Evolutionary conservation across 1,139 yeast species (phyloP).

Genomic region (Candida frijolesensis): DNA sequence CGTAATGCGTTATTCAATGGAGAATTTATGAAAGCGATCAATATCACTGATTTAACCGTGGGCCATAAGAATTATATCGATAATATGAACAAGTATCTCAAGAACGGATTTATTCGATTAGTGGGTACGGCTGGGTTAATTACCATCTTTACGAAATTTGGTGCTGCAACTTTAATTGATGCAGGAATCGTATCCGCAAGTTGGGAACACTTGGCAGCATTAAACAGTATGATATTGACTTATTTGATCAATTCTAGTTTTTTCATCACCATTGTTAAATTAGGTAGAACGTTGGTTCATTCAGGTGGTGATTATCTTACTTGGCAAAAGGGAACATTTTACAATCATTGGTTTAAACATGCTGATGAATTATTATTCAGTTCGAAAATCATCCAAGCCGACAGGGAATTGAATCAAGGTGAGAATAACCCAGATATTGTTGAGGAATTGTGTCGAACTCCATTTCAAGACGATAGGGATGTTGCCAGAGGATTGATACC

Average conservation of each 20-base stretch:
- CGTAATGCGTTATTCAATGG: conserved; percentile 60
- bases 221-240: conserved; percentile 64
- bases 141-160: conserved; percentile 41
- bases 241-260: conserved; percentile 65
- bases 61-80: conserved; percentile 55
- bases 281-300: conserved; percentile 48
- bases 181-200: conserved; percentile 32
- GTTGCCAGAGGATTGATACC: conserved; percentile 28
- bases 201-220: conserved; percentile 50
- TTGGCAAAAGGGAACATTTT: conserved; percentile 69
- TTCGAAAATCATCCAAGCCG: conserved; percentile 66
- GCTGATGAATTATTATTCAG: conserved; percentile 72
- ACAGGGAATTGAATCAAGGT: conserved; percentile 49
- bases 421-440: conserved; percentile 36
- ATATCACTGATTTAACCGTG: conserved; percentile 61
- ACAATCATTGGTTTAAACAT: conserved; percentile 65
- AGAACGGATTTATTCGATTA: conserved; percentile 31
- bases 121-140: conserved; percentile 36
- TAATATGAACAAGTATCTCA: conserved; percentile 30
- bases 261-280: conserved; percentile 59
- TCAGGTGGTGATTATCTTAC: conserved; percentile 59
- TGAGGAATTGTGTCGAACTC: conserved; percentile 42
- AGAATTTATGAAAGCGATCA: conserved; percentile 58
- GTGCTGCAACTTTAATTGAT: conserved; percentile 38
- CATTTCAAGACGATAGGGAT: conserved; percentile 25